These are phyloP conservation scores for Fusarium anthophilum DNA, from an alignment of 2,329 filamentous ascomycete species.

Conservation along the genomic window DNA sequence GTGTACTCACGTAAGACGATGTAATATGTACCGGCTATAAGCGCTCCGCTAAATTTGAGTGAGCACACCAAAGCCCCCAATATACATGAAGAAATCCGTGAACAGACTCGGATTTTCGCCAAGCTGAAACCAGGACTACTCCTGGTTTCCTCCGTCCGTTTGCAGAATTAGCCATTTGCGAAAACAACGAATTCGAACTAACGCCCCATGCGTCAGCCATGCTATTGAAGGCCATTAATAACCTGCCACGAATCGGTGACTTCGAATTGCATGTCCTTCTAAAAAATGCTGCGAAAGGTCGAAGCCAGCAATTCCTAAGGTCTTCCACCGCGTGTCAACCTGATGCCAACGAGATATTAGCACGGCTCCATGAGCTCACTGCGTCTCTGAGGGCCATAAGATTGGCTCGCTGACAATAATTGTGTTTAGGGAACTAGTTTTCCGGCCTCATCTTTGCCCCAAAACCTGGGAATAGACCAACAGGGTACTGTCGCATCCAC, in stretches of 20 bases:
- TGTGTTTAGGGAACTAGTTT: too few species aligned
- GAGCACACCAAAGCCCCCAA: background rate
- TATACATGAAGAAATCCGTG: background rate
- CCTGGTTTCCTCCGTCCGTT: too few species aligned
- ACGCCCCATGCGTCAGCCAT: background rate
- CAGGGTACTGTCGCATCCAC: background rate
- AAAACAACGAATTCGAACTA: fast-evolving
- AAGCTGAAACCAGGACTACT: background rate
- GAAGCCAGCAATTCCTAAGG: background rate
- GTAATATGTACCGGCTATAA: fast-evolving
- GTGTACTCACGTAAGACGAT: background rate
- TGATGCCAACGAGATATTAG: background rate
- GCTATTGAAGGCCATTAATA: background rate
- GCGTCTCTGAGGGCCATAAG: fast-evolving
- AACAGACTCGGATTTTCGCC: too few species aligned
- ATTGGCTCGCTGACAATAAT: too few species aligned
- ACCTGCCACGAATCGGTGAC: background rate
- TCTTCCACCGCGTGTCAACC: too few species aligned
- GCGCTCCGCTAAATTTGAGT: too few species aligned
- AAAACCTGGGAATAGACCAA: background rate
- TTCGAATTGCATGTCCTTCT: fast-evolving
- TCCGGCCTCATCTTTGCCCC: too few species aligned
- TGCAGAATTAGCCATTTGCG: background rate
- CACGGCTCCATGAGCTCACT: fast-evolving
- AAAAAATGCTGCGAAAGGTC: too few species aligned